Evolutionary conservation across 2,329 filamentous ascomycete species (phyloP).

Genomic region (Tolypocladium inflatum): DNA sequence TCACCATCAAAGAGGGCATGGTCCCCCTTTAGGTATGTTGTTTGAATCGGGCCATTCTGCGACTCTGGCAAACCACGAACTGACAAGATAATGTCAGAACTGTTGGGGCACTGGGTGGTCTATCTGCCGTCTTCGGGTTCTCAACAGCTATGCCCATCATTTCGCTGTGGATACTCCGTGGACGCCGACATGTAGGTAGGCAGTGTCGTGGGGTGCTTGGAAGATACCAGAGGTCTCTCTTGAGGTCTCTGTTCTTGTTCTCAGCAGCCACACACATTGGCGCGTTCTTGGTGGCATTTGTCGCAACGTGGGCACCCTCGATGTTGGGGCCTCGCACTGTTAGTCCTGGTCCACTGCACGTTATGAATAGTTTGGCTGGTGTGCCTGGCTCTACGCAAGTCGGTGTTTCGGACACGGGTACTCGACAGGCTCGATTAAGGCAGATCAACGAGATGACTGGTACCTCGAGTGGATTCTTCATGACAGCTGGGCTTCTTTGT

Average conservation of each 20-base stretch:
- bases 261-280: constrained; percentile 4
- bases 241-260: constrained; percentile 1
- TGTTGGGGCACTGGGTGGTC: not conserved
- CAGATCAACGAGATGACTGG: constrained; percentile 9
- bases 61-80: not conserved
- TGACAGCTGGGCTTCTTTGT: constrained; percentile 1
- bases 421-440: constrained; percentile 4
- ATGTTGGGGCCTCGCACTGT: not conserved
- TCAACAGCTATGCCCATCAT: constrained; percentile 3
- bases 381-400: not conserved
- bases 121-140: constrained; percentile 2
- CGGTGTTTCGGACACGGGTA: not conserved
- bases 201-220: not conserved
- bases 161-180: not conserved
- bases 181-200: not conserved
- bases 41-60: too few relatives aligned
- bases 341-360: not conserved
- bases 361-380: constrained; percentile 3
- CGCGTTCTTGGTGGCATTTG: constrained; percentile 5
- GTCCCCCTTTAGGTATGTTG: not conserved
- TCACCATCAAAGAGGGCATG: not conserved
- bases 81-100: not conserved
- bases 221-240: not conserved
- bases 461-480: constrained; percentile 8
- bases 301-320: not conserved